phyloP scores from a whole-genome alignment of 768 basidiomycete genomes.

The Lepiota brunneoincarnata region DNA sequence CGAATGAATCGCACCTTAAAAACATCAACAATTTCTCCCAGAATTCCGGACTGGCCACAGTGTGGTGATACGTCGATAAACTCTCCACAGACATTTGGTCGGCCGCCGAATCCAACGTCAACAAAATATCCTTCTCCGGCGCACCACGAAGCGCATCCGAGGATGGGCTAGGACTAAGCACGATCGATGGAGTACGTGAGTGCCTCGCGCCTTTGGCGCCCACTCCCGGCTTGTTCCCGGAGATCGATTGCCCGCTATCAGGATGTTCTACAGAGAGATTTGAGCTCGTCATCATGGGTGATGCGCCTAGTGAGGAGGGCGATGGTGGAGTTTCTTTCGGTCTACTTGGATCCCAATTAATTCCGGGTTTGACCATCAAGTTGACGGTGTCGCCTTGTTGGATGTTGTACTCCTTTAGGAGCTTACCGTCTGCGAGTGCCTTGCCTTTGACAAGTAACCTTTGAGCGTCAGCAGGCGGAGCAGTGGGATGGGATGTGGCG shows the following conservation, averaged over 20 bases:
- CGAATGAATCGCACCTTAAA: constrained; percentile 61
- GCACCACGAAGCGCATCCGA: constrained; percentile 26
- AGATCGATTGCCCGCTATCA: too few species aligned
- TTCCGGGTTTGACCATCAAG: constrained; percentile 81
- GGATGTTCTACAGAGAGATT: too few species aligned
- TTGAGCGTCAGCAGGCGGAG: constrained; percentile 79
- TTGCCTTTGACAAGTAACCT: constrained; percentile 93
- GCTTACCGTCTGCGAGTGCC: constrained; percentile 82
- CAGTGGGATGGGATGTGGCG: constrained; percentile 51
- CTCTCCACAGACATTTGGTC: constrained; percentile 36
- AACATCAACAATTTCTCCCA: constrained; percentile 73
- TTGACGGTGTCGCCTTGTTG: constrained; percentile 80
- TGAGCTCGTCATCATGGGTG: neutral
- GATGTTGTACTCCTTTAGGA: constrained; percentile 88
- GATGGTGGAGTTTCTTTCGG: constrained; percentile 18
- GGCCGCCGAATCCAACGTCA: constrained; percentile 56
- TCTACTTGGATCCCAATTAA: constrained; percentile 58
- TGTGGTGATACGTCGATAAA: constrained; percentile 57
- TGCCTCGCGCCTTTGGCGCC: constrained; percentile 38
- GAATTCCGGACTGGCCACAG: constrained; percentile 75
- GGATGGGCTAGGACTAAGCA: constrained; percentile 76
- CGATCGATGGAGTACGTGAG: constrained; percentile 72
- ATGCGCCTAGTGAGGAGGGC: constrained; percentile 11
- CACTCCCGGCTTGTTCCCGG: too few species aligned
- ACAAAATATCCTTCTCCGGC: constrained; percentile 60